Conservation (phyloP, 805 yeast genomes). For the Candida suzukii region DNA sequence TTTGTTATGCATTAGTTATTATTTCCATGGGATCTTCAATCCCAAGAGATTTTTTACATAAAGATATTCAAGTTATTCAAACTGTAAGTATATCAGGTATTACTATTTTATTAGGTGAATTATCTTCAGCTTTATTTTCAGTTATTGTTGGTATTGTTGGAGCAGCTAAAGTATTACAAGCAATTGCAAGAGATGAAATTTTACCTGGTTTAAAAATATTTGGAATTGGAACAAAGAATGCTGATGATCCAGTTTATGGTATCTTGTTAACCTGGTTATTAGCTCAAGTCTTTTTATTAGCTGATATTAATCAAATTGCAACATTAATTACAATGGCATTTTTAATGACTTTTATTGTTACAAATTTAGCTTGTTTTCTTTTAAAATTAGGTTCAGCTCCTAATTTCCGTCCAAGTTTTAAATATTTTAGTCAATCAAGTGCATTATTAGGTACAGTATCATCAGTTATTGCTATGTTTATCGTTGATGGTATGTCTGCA, state of each 20-base stretch:
- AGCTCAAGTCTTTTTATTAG: slow-evolving; percentile 79
- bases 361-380: slow-evolving; percentile 88
- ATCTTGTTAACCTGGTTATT: slow-evolving; percentile 72
- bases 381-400: slow-evolving; percentile 90
- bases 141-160: slow-evolving; percentile 95
- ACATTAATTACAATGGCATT: slow-evolving; percentile 96
- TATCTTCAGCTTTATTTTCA: slow-evolving; percentile 85
- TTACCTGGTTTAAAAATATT: slow-evolving; percentile 72
- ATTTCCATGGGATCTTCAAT: slow-evolving; percentile 71
- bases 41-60: slow-evolving; percentile 70
- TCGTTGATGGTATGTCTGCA: slow-evolving; percentile 90
- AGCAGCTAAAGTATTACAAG: slow-evolving; percentile 85
- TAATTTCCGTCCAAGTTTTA: slow-evolving; percentile 95
- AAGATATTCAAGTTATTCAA: slow-evolving; percentile 82
- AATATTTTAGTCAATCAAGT: slow-evolving; percentile 73
- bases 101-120: slow-evolving; percentile 79
- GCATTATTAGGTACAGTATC: slow-evolving; percentile 69
- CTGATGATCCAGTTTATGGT: slow-evolving; percentile 57
- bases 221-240: slow-evolving; percentile 36
- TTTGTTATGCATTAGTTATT: slow-evolving; percentile 74
- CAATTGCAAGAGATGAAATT: slow-evolving; percentile 82
- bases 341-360: slow-evolving; percentile 90
- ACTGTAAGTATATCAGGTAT: slow-evolving; percentile 64
- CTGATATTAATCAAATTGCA: slow-evolving; percentile 91
- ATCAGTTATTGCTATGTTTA: slow-evolving; percentile 81